Evolutionary conservation across 192 early-diverging fungal species (phyloP), one percentile per base, ranked within the genome.

Genomic region (Umbelopsis isabellina): DNA sequence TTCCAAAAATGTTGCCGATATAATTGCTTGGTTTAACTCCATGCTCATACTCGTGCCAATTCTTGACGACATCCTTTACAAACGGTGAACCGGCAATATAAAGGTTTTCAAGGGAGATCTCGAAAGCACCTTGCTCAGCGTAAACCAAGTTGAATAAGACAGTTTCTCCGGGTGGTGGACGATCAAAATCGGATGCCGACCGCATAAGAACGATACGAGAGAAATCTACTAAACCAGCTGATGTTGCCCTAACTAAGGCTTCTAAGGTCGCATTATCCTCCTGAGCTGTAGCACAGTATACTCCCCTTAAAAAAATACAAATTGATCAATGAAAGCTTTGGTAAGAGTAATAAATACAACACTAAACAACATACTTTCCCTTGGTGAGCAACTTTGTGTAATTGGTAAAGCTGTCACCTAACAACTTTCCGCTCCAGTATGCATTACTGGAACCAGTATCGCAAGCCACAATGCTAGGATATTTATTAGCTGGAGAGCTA

Each of bases 231-330:
- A 5, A 12, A 18, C 45, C 45, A 27, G 65, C 65, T 4, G 45
- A 7, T 12, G 33, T 20, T 21, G 65, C 65, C 45, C 65, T 66
- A 6, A 66, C 3, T 45, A 66, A 23, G 12, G 65, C 65, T 33
- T 48, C 65, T 20, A 66, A 66, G 37, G 65, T 66, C 8, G 65
- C 65, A 25, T 66, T 66, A 66, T 66, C 65, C 47, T 66, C 65
- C 21, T 66, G 41, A 25, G 65, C 65, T 10, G 65, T 66, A 66
- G 65, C 65, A 33, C 65, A 66, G 15, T 66, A 66, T 25, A 15
- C 11, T 27, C 65, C 65, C 20, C 41, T 66, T 7, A 2, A 12
- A 20, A 13, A 35, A 35, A 5, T 11, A 13, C 5, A 61, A 35
- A 41, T 41, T 9, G 6, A 41, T 41, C 35, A 41, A 41, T 1